A percentile compares a stretch with the other conserved stretches of the same genome.
Conservation (phyloP, 306 rosid species). For the Biancaea sappan region DNA sequence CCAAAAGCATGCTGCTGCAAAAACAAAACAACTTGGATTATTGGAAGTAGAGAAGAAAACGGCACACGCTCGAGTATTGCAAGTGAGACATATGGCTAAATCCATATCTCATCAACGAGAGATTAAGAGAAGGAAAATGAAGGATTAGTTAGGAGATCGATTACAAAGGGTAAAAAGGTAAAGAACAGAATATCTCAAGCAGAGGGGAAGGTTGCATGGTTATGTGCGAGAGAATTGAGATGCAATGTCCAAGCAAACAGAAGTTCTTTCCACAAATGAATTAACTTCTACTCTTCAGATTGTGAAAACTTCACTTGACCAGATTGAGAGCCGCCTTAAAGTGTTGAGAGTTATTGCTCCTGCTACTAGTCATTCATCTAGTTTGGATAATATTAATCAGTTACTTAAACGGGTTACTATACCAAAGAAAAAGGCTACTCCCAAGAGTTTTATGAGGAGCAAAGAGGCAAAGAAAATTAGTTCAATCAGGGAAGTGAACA, state of each 20-base stretch:
- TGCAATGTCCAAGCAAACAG: conserved; percentile 77
- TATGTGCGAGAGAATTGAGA: conserved; percentile 46
- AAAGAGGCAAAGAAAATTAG: conserved; percentile 56
- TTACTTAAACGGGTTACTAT: conserved; percentile 82
- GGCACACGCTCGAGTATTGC: conserved; percentile 76
- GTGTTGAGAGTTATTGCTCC: conserved; percentile 56
- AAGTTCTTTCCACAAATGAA: conserved; percentile 76
- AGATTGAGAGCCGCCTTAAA: conserved; percentile 78
- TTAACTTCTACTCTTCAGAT: conserved; percentile 74
- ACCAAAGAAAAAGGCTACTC: conserved; percentile 72
- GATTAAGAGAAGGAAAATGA: conserved; percentile 79
- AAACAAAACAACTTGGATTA: conserved; percentile 70
- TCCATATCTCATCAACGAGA: conserved; percentile 86
- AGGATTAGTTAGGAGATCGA: conserved; percentile 82
- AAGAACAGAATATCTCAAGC: conserved; percentile 90
- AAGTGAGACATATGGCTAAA: conserved; percentile 76
- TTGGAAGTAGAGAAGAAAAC: conserved; percentile 88
- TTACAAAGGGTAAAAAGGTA: conserved; percentile 90
- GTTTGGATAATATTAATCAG: conserved; percentile 84
- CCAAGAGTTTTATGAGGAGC: conserved; percentile 58
- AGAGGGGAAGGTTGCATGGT: conserved; percentile 64
- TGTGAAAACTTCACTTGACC: conserved; percentile 73
- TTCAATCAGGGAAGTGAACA: conserved; percentile 40
- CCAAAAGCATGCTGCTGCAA: conserved; percentile 91
- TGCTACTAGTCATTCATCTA: conserved; percentile 43